Conservation (phyloP, 805 yeast genomes). For the Metschnikowia santaceciliae region DNA sequence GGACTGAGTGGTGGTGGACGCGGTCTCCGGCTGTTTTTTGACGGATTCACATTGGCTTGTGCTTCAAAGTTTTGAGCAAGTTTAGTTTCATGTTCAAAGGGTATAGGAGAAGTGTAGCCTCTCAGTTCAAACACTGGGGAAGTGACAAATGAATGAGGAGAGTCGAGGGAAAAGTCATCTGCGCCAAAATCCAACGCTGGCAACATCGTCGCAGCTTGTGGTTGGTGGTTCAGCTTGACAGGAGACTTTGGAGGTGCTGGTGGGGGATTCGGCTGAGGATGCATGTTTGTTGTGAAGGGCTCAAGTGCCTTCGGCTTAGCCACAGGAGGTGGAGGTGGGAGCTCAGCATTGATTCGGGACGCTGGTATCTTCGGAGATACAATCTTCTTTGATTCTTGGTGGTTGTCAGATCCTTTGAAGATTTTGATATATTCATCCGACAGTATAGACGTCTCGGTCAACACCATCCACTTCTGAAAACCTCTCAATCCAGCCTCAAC, state of each 20-base stretch:
- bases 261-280: neutral
- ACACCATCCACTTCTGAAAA: conserved; percentile 72
- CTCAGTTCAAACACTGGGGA: neutral
- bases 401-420: conserved; percentile 13
- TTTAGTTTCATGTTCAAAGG: conserved; percentile 1
- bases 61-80: conserved; percentile 6
- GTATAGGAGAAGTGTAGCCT: conserved; percentile 1
- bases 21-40: conserved; percentile 8
- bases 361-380: conserved; percentile 10
- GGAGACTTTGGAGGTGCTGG: conserved; percentile 1
- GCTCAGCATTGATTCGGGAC: conserved; percentile 17
- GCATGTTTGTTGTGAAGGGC: neutral
- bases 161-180: neutral
- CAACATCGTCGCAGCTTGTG: neutral
- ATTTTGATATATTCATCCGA: conserved; percentile 30
- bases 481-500: conserved; percentile 79
- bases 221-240: neutral
- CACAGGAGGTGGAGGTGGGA: conserved; percentile 19
- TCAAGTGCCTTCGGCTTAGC: conserved; percentile 7
- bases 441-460: conserved; percentile 60
- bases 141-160: neutral
- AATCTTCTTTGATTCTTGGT: neutral
- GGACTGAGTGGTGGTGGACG: conserved; percentile 14
- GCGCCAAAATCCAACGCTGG: neutral
- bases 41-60: neutral